Conservation (phyloP, 2,329 filamentous ascomycete species). For the Neospermospora avenae region DNA sequence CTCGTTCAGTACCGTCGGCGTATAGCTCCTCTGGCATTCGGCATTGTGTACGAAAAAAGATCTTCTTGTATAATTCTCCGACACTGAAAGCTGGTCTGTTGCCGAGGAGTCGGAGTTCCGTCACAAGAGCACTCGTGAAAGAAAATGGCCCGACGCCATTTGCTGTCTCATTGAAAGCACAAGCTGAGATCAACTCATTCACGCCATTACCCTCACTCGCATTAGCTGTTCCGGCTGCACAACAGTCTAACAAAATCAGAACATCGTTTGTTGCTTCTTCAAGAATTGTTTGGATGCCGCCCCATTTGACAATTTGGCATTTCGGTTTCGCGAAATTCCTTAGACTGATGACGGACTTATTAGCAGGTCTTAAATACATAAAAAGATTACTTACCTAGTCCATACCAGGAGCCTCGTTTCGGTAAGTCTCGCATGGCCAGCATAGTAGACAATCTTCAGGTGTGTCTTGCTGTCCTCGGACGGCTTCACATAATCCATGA, state of each 20-base stretch:
- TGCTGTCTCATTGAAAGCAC: constrained; percentile 49
- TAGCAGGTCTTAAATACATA: background rate
- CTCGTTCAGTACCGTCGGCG: constrained; percentile 3
- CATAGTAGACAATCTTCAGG: constrained; percentile 59
- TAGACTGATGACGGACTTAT: background rate
- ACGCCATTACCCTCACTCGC: constrained; percentile 18
- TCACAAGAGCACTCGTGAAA: constrained; percentile 15
- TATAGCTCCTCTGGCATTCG: constrained; percentile 14
- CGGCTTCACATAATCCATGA: constrained; percentile 52
- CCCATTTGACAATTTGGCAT: constrained; percentile 18
- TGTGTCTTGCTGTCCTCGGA: constrained; percentile 49
- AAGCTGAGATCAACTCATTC: constrained; percentile 45
- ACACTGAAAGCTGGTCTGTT: constrained; percentile 12
- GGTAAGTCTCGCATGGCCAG: constrained; percentile 53
- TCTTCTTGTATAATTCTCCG: constrained; percentile 14
- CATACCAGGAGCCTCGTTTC: constrained; percentile 56
- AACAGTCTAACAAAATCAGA: constrained; percentile 57
- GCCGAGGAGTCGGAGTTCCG: constrained; percentile 9
- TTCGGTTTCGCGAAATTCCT: constrained; percentile 9
- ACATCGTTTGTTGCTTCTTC: constrained; percentile 56
- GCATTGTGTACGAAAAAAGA: constrained; percentile 12
- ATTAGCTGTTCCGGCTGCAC: constrained; percentile 38
- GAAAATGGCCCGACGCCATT: constrained; percentile 29
- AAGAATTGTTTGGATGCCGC: constrained; percentile 42
- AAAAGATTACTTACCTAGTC: constrained; percentile 47